A percentile compares a stretch with the other conserved stretches of the same genome.
Conservation (phyloP, 2,329 filamentous ascomycete species). For the Diaporthe batatas region DNA sequence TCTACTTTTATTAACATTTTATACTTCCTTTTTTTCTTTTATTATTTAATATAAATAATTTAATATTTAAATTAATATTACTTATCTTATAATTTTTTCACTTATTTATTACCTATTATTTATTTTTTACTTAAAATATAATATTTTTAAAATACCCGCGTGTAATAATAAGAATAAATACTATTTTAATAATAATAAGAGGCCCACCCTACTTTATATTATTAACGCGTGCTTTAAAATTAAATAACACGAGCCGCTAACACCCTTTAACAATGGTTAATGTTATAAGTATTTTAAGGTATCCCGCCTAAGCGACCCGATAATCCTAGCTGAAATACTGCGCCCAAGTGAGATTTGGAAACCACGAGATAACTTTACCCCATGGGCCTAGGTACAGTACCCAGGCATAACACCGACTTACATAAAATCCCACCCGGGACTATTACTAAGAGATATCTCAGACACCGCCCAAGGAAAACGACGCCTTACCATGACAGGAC, state of each 20-base stretch:
- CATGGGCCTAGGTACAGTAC: background rate
- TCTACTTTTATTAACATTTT: no score
- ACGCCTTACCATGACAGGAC: no score
- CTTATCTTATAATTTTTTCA: no score
- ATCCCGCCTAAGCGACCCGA: background rate
- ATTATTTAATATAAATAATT: no score
- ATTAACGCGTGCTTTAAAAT: background rate
- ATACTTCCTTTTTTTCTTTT: no score
- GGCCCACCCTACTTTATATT: background rate
- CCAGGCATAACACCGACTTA: background rate
- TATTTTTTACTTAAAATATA: no score
- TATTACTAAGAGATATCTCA: background rate
- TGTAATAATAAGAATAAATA: background rate
- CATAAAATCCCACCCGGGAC: background rate
- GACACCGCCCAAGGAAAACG: no score
- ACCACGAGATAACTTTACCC: background rate
- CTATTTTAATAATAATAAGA: background rate
- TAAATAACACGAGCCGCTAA: background rate
- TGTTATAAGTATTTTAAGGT: background rate
- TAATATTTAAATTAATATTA: no score
- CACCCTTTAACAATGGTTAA: background rate
- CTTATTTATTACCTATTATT: no score
- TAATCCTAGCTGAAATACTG: background rate
- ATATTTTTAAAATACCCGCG: background rate
- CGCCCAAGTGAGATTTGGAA: background rate